These are phyloP conservation scores for Dendrothele bispora DNA, from an alignment of 768 basidiomycete species.

Conservation along the genomic window DNA sequence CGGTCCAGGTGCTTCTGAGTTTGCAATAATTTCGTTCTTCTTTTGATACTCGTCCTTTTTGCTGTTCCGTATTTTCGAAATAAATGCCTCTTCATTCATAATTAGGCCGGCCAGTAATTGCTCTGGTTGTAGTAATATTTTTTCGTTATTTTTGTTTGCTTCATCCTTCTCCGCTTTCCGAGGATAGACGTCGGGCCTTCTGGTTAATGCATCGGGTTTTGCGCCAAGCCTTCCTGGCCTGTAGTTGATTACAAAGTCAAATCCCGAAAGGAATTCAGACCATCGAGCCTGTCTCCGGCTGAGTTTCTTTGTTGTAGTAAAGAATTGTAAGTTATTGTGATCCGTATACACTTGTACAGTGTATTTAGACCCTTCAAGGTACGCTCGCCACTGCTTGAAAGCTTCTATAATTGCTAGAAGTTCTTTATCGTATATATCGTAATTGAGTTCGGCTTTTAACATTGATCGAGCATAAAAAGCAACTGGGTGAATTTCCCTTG, in stretches of 20 bases:
- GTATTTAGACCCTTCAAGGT: no score
- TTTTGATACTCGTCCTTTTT: background rate
- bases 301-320: no score
- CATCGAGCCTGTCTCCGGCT: no score
- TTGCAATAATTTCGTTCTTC: background rate
- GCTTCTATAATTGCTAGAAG: constrained; percentile 30
- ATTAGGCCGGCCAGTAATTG: background rate
- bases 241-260: background rate
- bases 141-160: background rate
- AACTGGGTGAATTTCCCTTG: background rate
- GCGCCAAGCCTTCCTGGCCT: background rate
- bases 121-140: background rate
- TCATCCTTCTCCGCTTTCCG: background rate
- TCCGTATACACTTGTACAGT: no score
- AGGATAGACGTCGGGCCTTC: background rate
- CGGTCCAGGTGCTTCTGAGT: background rate
- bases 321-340: no score
- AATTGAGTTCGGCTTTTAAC: background rate
- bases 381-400: no score
- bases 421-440: constrained; percentile 28
- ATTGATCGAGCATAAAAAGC: background rate
- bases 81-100: background rate
- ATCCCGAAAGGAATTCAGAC: no score
- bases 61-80: background rate
- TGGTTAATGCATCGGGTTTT: background rate